Evolutionary conservation across 805 yeast genomes (phyloP).

Genomic region (Saturnispora silvae): DNA sequence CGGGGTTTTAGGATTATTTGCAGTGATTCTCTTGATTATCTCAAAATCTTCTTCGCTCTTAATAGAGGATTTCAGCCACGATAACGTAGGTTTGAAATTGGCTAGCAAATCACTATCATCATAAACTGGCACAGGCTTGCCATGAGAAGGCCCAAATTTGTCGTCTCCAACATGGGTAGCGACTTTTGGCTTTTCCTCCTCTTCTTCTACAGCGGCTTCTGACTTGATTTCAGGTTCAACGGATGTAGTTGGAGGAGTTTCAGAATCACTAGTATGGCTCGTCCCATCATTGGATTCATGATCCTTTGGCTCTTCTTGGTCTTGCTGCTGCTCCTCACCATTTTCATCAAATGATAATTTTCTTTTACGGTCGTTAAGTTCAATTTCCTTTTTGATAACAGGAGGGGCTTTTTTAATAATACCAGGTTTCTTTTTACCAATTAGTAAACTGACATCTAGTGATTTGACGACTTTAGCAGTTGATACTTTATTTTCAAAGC

Average conservation of each 20-base stretch:
- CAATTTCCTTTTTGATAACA: slow-evolving; percentile 25
- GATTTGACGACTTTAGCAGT: slow-evolving; percentile 27
- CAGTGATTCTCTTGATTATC: slow-evolving; percentile 38
- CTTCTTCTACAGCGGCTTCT: not conserved
- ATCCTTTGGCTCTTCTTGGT: slow-evolving; percentile 19
- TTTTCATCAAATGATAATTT: not conserved
- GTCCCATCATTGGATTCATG: slow-evolving; percentile 17
- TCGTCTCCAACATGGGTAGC: slow-evolving; percentile 14
- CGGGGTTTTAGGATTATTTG: slow-evolving; percentile 13
- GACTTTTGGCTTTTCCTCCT: not conserved
- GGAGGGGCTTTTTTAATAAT: slow-evolving; percentile 22
- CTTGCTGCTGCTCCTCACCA: slow-evolving; percentile 21
- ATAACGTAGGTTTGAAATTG: slow-evolving; percentile 34
- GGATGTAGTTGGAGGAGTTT: slow-evolving; percentile 4
- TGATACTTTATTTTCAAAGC: slow-evolving; percentile 15
- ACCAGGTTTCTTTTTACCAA: slow-evolving; percentile 13
- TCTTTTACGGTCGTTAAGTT: slow-evolving; percentile 29
- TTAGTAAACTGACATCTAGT: slow-evolving; percentile 10
- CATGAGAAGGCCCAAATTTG: slow-evolving; percentile 42
- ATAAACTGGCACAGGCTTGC: slow-evolving; percentile 44
- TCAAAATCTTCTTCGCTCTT: slow-evolving; percentile 68
- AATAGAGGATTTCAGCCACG: slow-evolving; percentile 40
- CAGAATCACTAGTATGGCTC: slow-evolving; percentile 15
- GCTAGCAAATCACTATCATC: slow-evolving; percentile 28
- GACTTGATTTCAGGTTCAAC: not conserved